These are phyloP conservation scores for Carallia pectinifolia DNA, from an alignment of 345 rosid genomes.

Conservation along the genomic window DNA sequence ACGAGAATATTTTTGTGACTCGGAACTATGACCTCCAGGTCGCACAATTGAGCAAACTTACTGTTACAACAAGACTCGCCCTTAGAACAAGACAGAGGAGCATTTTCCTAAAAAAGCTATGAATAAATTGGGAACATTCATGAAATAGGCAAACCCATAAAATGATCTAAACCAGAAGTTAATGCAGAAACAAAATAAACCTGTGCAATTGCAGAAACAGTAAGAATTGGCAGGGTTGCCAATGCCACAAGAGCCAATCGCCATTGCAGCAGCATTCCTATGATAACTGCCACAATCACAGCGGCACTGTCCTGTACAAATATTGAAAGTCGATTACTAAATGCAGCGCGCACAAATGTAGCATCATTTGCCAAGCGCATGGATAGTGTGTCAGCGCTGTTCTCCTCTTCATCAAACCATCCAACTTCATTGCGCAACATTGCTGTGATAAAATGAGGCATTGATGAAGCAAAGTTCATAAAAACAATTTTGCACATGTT, in stretches of 20 bases:
- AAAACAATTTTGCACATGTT: conserved; percentile 6
- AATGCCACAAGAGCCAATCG: conserved; percentile 92
- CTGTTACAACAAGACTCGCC: background rate
- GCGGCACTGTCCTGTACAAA: conserved; percentile 97
- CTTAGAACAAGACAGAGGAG: background rate
- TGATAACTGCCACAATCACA: conserved; percentile 78
- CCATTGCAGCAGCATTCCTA: conserved; percentile 90
- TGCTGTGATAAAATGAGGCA: conserved; percentile 53
- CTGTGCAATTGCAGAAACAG: conserved; percentile 94
- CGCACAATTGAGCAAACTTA: too few species aligned
- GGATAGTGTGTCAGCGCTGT: conserved; percentile 90
- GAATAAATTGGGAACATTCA: background rate
- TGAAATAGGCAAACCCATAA: background rate
- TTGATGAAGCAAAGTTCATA: conserved; percentile 18
- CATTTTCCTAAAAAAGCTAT: background rate
- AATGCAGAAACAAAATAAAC: conserved; percentile 42
- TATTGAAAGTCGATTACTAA: conserved; percentile 97
- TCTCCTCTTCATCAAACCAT: conserved; percentile 98
- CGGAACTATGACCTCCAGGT: too few species aligned
- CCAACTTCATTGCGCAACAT: conserved; percentile 99
- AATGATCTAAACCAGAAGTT: background rate
- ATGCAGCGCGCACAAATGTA: conserved; percentile 96
- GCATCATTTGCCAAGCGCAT: conserved; percentile 99
- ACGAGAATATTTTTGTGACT: too few species aligned
- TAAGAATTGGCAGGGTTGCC: conserved; percentile 86